These are phyloP conservation scores for Monosporascus sp. DNA, from an alignment of 2,329 filamentous ascomycete species.

Conservation along the genomic window DNA sequence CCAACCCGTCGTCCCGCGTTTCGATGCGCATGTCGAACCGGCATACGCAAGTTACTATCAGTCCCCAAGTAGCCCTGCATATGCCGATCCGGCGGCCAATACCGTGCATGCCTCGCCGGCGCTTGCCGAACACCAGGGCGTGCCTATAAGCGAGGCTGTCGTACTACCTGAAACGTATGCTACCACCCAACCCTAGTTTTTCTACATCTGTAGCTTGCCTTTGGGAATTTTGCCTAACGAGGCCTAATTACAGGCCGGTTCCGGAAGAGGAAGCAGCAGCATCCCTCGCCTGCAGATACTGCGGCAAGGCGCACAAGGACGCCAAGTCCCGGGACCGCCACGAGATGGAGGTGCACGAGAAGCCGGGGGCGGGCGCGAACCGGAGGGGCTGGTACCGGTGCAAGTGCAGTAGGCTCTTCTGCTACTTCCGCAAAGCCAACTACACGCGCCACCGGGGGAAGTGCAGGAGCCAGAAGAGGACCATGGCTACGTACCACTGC, in stretches of 20 bases:
- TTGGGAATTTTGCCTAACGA: not conserved
- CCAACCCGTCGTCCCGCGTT: not conserved
- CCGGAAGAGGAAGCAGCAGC: not conserved
- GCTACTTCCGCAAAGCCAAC: not conserved
- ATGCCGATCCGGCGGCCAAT: not conserved
- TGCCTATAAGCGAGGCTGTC: not conserved
- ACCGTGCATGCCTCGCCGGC: not conserved
- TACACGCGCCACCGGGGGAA: not conserved
- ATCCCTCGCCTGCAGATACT: not conserved
- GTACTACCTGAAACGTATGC: not conserved
- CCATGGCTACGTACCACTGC: not conserved
- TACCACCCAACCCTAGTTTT: not conserved
- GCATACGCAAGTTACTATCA: not conserved
- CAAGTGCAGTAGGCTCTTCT: not conserved
- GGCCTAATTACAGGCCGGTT: not conserved
- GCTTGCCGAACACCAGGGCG: not conserved
- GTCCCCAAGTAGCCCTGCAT: not conserved
- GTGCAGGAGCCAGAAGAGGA: not conserved
- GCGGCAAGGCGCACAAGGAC: not conserved
- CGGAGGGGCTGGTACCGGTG: not conserved
- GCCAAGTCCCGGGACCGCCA: not conserved
- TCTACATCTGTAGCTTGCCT: not conserved
- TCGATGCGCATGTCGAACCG: not conserved
- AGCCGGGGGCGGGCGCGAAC: not conserved
- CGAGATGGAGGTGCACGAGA: not conserved